phyloP scores from a whole-genome alignment of 176 grass and related monocot species.

The Oryza officinalis region DNA sequence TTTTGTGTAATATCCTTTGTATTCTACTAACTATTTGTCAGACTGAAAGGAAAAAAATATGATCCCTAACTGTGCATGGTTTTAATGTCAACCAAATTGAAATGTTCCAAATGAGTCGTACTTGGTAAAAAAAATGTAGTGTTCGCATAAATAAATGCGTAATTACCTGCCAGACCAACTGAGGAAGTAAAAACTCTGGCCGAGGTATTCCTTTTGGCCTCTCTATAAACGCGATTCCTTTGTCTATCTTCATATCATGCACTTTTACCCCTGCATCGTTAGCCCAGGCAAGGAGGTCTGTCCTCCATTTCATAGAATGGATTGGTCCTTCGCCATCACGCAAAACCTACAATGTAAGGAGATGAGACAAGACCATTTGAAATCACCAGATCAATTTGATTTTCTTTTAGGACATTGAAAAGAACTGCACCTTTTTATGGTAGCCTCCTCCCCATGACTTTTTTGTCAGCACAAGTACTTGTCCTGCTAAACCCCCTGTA shows the following conservation, averaged over 20 bases:
- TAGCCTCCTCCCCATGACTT: conserved; percentile 83
- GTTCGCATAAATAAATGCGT: conserved; percentile 10
- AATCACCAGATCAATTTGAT: conserved; percentile 22
- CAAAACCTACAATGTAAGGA: conserved; percentile 54
- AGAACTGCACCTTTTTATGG: conserved; percentile 65
- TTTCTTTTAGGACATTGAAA: conserved; percentile 35
- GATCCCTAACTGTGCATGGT: neutral
- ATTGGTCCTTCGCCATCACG: conserved; percentile 97
- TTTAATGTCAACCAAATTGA: neutral
- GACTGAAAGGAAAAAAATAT: neutral
- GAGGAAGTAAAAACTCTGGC: conserved; percentile 88
- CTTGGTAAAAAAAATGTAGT: conserved; percentile 1
- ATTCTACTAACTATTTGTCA: neutral
- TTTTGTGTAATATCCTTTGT: conserved; percentile 5
- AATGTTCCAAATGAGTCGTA: conserved; percentile 16
- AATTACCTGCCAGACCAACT: conserved; percentile 94
- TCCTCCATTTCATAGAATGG: conserved; percentile 95
- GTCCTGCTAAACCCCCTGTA: conserved; percentile 91
- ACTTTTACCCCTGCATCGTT: conserved; percentile 95
- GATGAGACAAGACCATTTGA: conserved; percentile 15
- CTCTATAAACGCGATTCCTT: conserved; percentile 95
- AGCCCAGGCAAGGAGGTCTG: conserved; percentile 90
- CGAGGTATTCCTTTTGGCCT: conserved; percentile 78
- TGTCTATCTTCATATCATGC: conserved; percentile 88
- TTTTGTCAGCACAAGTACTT: conserved; percentile 78